Evolutionary conservation across 441 rosid genomes (phyloP).

Genomic region (Heliophila coronopifolia): DNA sequence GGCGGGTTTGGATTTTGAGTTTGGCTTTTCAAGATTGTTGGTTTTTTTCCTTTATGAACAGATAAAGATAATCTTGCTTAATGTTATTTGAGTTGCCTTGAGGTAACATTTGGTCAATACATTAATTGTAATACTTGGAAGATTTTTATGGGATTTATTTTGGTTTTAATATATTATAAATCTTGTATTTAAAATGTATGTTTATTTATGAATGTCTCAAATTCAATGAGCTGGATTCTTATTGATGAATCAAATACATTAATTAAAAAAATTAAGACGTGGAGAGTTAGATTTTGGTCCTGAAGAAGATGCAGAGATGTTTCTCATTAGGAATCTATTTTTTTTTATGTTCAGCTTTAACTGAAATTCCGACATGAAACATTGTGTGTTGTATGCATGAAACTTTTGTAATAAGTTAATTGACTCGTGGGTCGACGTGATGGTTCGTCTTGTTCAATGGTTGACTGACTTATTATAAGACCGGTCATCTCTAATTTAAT

Average conservation of each 20-base stretch:
- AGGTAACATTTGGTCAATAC: slow-evolving; percentile 16
- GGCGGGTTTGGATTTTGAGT: neutral
- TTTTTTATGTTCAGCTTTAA: neutral
- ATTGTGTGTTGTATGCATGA: neutral
- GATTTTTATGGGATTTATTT: neutral
- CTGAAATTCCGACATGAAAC: neutral
- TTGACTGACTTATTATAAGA: neutral
- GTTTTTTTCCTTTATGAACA: slow-evolving; percentile 14
- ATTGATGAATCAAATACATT: neutral
- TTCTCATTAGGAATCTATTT: neutral
- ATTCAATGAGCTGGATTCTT: slow-evolving; percentile 1
- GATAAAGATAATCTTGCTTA: slow-evolving; percentile 12
- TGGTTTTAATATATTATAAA: neutral
- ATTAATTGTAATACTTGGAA: slow-evolving; percentile 2
- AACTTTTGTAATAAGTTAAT: neutral
- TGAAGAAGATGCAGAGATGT: neutral
- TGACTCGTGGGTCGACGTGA: slow-evolving; percentile 1
- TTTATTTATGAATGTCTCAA: slow-evolving; percentile 3
- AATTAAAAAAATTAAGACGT: slow-evolving; percentile 10
- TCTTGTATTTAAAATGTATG: neutral
- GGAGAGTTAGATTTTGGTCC: slow-evolving; percentile 19
- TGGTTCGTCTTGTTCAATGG: neutral
- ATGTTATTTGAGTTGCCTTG: slow-evolving; percentile 23
- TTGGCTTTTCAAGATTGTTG: slow-evolving; percentile 21
- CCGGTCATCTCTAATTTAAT: neutral